These are phyloP conservation scores for Colletotrichum musae DNA, from an alignment of 2,329 filamentous ascomycete genomes.

Conservation along the genomic window DNA sequence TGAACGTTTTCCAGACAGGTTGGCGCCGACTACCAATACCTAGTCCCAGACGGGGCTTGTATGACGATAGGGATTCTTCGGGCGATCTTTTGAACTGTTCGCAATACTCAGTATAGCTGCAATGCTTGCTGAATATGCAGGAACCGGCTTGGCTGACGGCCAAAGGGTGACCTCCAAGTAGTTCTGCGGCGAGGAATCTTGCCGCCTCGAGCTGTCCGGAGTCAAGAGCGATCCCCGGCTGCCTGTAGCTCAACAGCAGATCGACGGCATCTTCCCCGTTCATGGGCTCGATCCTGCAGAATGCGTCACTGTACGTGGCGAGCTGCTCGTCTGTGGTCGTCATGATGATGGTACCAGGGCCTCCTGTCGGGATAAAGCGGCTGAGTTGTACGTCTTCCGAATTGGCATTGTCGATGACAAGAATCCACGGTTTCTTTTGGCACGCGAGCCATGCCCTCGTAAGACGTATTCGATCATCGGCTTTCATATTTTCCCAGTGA, in stretches of 20 bases:
- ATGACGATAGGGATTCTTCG: not conserved
- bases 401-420: conserved; percentile 5
- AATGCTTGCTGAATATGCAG: not conserved
- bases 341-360: not conserved
- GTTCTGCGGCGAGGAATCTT: not conserved
- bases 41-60: no score
- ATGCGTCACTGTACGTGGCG: not conserved
- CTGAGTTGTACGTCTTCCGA: not conserved
- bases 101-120: conserved; percentile 1
- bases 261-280: not conserved
- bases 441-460: conserved; percentile 2
- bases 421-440: not conserved
- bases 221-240: not conserved
- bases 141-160: conserved; percentile 3
- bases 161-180: not conserved
- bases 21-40: not conserved
- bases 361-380: not conserved
- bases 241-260: not conserved
- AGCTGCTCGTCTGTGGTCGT: conserved; percentile 1
- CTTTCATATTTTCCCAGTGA: no score
- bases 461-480: not conserved
- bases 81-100: not conserved
- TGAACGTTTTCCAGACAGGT: not conserved
- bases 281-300: not conserved
- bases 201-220: not conserved